These are phyloP conservation scores for Coelastrella sp. DNA, from an alignment of 139 green algal genomes.

Conservation along the genomic window DNA sequence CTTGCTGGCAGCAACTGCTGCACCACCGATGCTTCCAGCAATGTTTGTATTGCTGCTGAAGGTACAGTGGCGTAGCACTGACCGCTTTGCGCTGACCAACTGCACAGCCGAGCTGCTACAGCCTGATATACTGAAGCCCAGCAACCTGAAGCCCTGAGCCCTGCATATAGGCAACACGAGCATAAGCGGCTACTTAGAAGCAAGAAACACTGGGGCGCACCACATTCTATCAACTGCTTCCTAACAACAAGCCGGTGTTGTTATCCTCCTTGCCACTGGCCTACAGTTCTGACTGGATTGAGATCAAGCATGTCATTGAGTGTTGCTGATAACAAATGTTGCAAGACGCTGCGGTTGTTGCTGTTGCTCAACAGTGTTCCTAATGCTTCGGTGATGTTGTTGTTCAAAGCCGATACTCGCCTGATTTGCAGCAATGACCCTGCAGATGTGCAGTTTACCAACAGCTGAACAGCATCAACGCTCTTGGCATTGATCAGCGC, in stretches of 20 bases:
- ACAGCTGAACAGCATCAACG: neutral
- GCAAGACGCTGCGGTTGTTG: no score
- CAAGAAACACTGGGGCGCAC: neutral
- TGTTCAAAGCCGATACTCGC: neutral
- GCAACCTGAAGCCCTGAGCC: constrained; percentile 19
- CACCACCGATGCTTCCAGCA: neutral
- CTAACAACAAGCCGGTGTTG: no score
- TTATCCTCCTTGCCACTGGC: no score
- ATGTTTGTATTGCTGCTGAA: constrained; percentile 24
- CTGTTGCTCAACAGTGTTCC: no score
- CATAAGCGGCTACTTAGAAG: no score
- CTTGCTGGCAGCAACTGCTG: neutral
- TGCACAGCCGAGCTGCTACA: constrained; percentile 40
- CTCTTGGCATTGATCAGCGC: neutral
- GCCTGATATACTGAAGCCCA: constrained; percentile 19
- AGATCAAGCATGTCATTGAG: no score
- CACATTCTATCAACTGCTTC: neutral
- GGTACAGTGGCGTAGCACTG: constrained; percentile 7
- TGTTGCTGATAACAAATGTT: no score
- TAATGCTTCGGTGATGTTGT: neutral
- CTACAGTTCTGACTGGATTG: no score
- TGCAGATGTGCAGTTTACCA: constrained; percentile 27
- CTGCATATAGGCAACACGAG: constrained; percentile 17
- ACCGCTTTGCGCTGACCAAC: neutral
- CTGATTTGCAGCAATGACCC: constrained; percentile 30